These are phyloP conservation scores for Crithidia expoeki DNA, from an alignment of 208 protist genomes.

Conservation along the genomic window DNA sequence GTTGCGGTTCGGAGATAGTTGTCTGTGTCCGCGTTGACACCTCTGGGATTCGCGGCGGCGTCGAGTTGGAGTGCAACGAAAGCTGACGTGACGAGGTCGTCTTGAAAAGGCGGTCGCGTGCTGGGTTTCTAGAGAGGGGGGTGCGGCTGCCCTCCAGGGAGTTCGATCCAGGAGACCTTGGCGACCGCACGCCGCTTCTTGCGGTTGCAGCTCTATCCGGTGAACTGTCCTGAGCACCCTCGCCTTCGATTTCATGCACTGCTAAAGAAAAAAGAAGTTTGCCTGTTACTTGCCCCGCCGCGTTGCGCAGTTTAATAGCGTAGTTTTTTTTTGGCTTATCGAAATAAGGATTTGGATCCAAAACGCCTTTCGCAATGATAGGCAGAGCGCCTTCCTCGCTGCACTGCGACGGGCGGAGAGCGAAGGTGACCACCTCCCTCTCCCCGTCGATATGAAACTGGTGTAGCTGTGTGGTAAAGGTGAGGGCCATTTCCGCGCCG, in stretches of 20 bases:
- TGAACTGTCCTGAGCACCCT: background rate
- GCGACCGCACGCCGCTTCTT: background rate
- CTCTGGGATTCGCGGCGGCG: background rate
- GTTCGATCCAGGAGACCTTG: background rate
- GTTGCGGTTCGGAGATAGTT: no score
- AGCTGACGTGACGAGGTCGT: slow-evolving; percentile 1
- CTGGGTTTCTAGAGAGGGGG: slow-evolving; percentile 12
- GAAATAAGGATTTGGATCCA: slow-evolving; percentile 72
- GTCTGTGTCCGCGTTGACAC: background rate
- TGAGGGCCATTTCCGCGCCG: slow-evolving; percentile 67
- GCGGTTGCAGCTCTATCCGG: background rate
- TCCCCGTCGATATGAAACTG: slow-evolving; percentile 46
- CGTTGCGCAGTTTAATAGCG: slow-evolving; percentile 85
- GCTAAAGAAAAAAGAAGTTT: slow-evolving; percentile 80
- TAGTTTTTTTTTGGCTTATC: slow-evolving; percentile 83
- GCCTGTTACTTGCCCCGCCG: slow-evolving; percentile 62
- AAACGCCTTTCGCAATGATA: slow-evolving; percentile 77
- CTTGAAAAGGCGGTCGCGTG: slow-evolving; percentile 22
- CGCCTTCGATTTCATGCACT: slow-evolving; percentile 44
- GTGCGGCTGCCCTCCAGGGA: background rate
- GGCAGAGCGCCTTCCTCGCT: slow-evolving; percentile 42
- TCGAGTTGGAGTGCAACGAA: background rate
- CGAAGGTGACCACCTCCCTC: slow-evolving; percentile 68
- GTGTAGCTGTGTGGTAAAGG: slow-evolving; percentile 36
- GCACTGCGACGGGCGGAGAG: slow-evolving; percentile 59